phyloP scores from a whole-genome alignment of 805 yeast genomes.

The Zygotorulaspora danielsina region DNA sequence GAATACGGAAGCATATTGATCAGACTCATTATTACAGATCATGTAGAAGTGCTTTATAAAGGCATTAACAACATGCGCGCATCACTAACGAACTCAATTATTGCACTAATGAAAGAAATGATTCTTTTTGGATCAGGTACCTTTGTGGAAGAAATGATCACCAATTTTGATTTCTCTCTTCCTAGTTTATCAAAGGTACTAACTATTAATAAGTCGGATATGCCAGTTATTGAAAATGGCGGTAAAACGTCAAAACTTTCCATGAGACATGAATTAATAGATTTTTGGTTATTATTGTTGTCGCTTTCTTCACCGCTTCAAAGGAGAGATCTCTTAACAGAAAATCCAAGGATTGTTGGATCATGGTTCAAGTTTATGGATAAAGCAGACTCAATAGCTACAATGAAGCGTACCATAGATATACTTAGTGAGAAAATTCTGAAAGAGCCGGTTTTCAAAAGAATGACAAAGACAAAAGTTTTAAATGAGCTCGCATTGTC shows the following conservation, averaged over 20 bases:
- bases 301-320: conserved; percentile 47
- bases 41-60: conserved; percentile 63
- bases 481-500: conserved; percentile 72
- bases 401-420: conserved; percentile 40
- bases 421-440: conserved; percentile 51
- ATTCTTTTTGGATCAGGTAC: conserved; percentile 47
- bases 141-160: conserved; percentile 53
- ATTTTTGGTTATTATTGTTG: conserved; percentile 56
- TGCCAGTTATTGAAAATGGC: conserved; percentile 33
- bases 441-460: conserved; percentile 56
- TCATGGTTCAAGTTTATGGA: conserved; percentile 63
- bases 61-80: conserved; percentile 57
- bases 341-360: conserved; percentile 54
- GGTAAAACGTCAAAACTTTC: conserved; percentile 39
- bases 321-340: conserved; percentile 60
- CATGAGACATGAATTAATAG: conserved; percentile 56
- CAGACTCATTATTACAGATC: conserved; percentile 49
- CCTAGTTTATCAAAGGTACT: conserved; percentile 59
- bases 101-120: conserved; percentile 53
- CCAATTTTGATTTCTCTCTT: conserved; percentile 63
- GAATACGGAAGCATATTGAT: conserved; percentile 32
- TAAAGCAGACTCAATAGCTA: conserved; percentile 47
- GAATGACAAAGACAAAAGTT: conserved; percentile 65
- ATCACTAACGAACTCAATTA: conserved; percentile 54
- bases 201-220: conserved; percentile 48